Evolutionary conservation across 1,284 basidiomycete genomes (phyloP).

Genomic region (Gymnopus androsaceus): DNA sequence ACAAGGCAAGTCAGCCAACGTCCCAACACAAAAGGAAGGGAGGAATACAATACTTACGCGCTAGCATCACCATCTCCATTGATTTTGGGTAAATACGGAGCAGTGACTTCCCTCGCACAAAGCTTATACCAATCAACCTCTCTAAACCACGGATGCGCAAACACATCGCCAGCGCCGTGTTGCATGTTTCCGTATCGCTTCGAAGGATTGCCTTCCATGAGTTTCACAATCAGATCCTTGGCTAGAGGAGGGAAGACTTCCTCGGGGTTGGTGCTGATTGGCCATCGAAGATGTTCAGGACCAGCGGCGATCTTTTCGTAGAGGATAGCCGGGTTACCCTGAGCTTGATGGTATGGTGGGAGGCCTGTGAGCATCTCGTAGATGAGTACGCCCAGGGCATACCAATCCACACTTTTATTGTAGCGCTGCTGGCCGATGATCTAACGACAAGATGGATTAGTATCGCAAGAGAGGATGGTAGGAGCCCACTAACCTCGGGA

Average conservation of each 20-base stretch:
- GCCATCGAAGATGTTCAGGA: conserved; percentile 79
- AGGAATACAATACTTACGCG: conserved; percentile 62
- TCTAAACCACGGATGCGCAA: conserved; percentile 94
- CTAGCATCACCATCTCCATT: conserved; percentile 86
- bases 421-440: conserved; percentile 90
- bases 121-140: conserved; percentile 96
- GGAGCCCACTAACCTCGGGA: conserved; percentile 63
- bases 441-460: conserved; percentile 34
- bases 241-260: conserved; percentile 47
- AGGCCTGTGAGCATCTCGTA: conserved; percentile 96
- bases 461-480: not conserved
- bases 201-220: conserved; percentile 89
- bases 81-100: conserved; percentile 93
- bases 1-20: conserved; percentile 6
- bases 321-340: conserved; percentile 63
- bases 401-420: conserved; percentile 99
- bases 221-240: conserved; percentile 86
- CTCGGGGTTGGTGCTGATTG: conserved; percentile 78
- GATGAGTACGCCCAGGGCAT: conserved; percentile 93
- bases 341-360: conserved; percentile 74
- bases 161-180: conserved; percentile 93
- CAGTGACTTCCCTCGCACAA: conserved; percentile 85
- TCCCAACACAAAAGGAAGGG: not conserved
- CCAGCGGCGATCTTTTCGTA: conserved; percentile 86
- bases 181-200: conserved; percentile 93